Percentiles rank a stretch among this genome's conserved stretches.
Conservation (phyloP, 2,329 filamentous ascomycete genomes). For the Microthyrium microscopicum region DNA sequence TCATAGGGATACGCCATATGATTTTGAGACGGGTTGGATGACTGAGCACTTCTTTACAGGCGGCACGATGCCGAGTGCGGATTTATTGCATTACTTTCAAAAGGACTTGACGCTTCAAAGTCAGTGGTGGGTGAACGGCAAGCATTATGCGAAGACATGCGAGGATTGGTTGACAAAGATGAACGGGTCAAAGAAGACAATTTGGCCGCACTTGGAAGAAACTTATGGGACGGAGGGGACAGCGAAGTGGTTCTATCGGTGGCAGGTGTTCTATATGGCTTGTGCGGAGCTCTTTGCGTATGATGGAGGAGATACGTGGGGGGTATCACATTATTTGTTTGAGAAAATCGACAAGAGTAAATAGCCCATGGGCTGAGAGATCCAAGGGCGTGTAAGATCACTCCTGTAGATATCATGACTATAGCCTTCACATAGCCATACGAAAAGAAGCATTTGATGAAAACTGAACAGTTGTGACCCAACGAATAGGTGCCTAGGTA, state of each 20-base stretch:
- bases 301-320: conserved; percentile 50
- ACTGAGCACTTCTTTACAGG: conserved; percentile 57
- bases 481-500: no score
- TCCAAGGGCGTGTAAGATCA: no score
- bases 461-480: no score
- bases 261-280: conserved; percentile 58
- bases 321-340: conserved; percentile 50
- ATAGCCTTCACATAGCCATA: no score
- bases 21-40: conserved; percentile 61
- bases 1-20: conserved; percentile 48
- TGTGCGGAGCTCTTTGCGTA: conserved; percentile 54
- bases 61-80: conserved; percentile 53
- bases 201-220: conserved; percentile 47
- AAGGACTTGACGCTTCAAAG: conserved; percentile 39
- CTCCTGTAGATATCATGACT: no score
- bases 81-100: conserved; percentile 52
- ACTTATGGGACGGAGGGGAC: conserved; percentile 47
- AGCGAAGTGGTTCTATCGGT: conserved; percentile 48
- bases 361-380: no score
- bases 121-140: conserved; percentile 57
- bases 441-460: no score
- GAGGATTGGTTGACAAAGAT: conserved; percentile 51
- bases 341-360: conserved; percentile 30
- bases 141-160: conserved; percentile 52
- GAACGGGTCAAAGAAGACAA: conserved; percentile 38